Evolutionary conservation across 768 basidiomycete genomes (phyloP), one percentile per base, ranked within the genome.

Genomic region (Kondoa subrosea): DNA sequence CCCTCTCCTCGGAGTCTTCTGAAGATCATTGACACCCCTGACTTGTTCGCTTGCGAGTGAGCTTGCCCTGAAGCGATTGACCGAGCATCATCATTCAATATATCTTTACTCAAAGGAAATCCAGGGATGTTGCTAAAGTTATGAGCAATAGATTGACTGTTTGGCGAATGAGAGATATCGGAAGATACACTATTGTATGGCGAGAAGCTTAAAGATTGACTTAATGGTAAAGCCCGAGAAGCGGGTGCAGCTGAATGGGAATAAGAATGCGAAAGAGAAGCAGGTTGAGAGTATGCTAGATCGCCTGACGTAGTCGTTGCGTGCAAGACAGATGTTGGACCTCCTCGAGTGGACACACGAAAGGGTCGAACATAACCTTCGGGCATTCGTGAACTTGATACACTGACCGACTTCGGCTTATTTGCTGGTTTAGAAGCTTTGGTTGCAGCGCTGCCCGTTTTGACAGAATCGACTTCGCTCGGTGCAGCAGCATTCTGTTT

Each of bases 1-100:
- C 88, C 89, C 68, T 74, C 70, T 25, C 68, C 65, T 56, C 70
- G 25, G 21, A 68, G 63, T n/a, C 64, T 34, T 15, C 68, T 27
- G 57, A 68, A 66, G 26, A 71, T 70, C 56, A 70, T 34, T 12
- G 67, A 34, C 17, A 66, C 67, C 17, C 63, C 67, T 3, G 65
- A n/a, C 26, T 66, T 67, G 60, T 50, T n/a, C 57, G 56, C 56
- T 59, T 57, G 57, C 3, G 8, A 31, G 40, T 12, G 31, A 3
- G 56, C 30, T 16, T 30, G 57, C 1, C 68, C 33, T 3, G 70
- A 68, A 30, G 50, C 29, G 2, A 68, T 57, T 27, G 63, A 65
- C 56, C 58, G 61, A 56, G 68, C 64, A 33, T 71, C 70, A 17
- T 67, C 66, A 4, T 65, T 64, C 16, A 56, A 34, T 26, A 26